Evolutionary conservation across 2,329 filamentous ascomycete species (phyloP).

Genomic region (Spiromastix sp.): DNA sequence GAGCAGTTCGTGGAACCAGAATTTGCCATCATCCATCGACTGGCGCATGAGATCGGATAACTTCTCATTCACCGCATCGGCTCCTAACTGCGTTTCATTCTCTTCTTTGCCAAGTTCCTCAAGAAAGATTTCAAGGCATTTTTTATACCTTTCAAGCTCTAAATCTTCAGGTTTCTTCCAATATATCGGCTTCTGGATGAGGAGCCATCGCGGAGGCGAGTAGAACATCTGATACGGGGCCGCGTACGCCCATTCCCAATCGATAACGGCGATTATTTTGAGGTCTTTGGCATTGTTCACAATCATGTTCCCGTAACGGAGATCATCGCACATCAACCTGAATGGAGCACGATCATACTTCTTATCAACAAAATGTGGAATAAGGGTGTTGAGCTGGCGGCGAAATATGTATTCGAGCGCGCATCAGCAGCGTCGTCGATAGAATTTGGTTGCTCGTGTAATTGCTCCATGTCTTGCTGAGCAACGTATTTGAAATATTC

Average conservation of each 20-base stretch:
- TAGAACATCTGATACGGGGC: not conserved
- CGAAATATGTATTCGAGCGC: not conserved
- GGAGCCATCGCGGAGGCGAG: not conserved
- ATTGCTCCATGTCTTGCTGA: not conserved
- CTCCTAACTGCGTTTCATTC: not conserved
- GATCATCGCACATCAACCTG: constrained; percentile 29
- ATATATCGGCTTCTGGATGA: not conserved
- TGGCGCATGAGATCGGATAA: constrained; percentile 4
- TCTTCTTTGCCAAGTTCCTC: not conserved
- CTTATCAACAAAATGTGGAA: constrained; percentile 4
- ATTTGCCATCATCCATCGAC: constrained; percentile 1
- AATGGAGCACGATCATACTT: constrained; percentile 22
- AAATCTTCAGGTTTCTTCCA: not conserved
- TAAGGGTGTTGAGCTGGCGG: not conserved
- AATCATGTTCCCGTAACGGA: constrained; percentile 31
- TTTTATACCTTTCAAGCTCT: not conserved
- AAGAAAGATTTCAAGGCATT: constrained; percentile 3
- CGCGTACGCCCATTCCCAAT: not conserved
- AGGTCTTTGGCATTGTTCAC: constrained; percentile 16
- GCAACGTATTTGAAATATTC: not conserved
- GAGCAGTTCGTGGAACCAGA: constrained; percentile 8
- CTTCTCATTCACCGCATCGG: not conserved
- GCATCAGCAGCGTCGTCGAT: not conserved
- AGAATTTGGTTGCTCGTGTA: not conserved
- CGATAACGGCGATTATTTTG: not conserved